A percentile compares a stretch with the other conserved stretches of the same genome.
These are phyloP conservation scores for Tylopilus sp. DNA, from an alignment of 768 basidiomycete species.

Conservation along the genomic window DNA sequence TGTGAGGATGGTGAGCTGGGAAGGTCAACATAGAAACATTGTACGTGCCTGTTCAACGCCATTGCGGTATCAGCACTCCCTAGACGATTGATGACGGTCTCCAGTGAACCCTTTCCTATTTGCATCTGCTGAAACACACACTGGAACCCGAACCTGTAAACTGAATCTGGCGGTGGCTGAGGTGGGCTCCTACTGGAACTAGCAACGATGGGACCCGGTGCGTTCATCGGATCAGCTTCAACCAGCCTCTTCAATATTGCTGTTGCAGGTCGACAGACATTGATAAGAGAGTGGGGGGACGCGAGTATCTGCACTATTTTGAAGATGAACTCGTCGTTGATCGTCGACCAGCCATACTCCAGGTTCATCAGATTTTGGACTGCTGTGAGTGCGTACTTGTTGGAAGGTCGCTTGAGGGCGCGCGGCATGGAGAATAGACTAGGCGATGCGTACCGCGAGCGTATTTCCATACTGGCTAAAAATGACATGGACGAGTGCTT, in stretches of 20 bases:
- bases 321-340: constrained; percentile 70
- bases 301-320: constrained; percentile 77
- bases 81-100: constrained; percentile 77
- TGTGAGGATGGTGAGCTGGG: constrained; percentile 28
- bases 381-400: constrained; percentile 77
- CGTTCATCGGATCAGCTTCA: constrained; percentile 74
- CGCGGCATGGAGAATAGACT: background rate
- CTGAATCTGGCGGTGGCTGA: constrained; percentile 57
- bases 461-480: constrained; percentile 71
- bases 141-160: constrained; percentile 81
- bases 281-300: constrained; percentile 73
- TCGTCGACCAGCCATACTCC: constrained; percentile 76
- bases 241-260: constrained; percentile 87
- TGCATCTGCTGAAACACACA: constrained; percentile 82
- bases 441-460: constrained; percentile 58
- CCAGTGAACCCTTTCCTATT: constrained; percentile 64
- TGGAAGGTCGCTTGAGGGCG: constrained; percentile 8
- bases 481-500: constrained; percentile 69
- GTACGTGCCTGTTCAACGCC: constrained; percentile 70
- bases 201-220: constrained; percentile 53
- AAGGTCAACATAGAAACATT: background rate
- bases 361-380: constrained; percentile 89
- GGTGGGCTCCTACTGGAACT: constrained; percentile 61
- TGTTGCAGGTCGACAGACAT: constrained; percentile 89
- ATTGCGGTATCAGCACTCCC: constrained; percentile 83